Percentiles rank a stretch among this genome's conserved stretches.
Evolutionary conservation across 2,329 filamentous ascomycete species (phyloP).

Genomic region (Polychaeton citri): DNA sequence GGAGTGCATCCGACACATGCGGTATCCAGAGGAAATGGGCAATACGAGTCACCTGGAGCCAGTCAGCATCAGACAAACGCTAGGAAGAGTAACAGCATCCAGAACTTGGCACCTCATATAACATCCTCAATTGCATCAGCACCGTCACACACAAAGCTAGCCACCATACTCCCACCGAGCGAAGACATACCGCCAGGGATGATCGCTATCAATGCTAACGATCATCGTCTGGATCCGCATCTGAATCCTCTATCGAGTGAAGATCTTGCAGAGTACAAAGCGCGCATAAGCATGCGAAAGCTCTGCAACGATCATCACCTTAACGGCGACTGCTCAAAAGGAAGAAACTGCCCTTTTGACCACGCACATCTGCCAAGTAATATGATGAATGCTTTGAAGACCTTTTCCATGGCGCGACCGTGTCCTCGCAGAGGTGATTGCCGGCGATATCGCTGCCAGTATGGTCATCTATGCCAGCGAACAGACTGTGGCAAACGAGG

Average conservation of each 20-base stretch:
- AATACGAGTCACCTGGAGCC: conserved; percentile 10
- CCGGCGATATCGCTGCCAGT: conserved; percentile 29
- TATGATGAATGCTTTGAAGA: conserved; percentile 27
- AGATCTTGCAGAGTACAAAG: conserved; percentile 27
- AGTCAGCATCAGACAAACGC: not conserved
- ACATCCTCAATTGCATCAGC: too few relatives aligned
- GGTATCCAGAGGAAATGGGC: conserved; percentile 6
- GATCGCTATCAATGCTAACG: conserved; percentile 35
- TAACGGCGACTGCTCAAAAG: conserved; percentile 12
- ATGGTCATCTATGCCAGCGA: conserved; percentile 34
- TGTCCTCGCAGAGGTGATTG: conserved; percentile 32
- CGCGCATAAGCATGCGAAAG: conserved; percentile 26
- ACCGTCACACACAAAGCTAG: too few relatives aligned
- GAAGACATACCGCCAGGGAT: conserved; percentile 10
- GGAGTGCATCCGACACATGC: conserved; percentile 7
- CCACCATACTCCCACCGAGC: conserved; percentile 14
- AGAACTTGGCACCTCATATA: too few relatives aligned
- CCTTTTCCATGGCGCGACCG: conserved; percentile 27
- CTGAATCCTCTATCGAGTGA: conserved; percentile 23
- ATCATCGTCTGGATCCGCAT: conserved; percentile 35
- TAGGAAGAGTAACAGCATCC: not conserved
- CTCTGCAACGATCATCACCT: conserved; percentile 39
- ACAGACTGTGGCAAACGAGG: conserved; percentile 14
- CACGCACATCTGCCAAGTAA: conserved; percentile 30
- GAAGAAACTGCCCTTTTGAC: conserved; percentile 31